Base-by-base conservation (phyloP, 2,329 filamentous ascomycete species). In the Myriangium duriaei region DNA sequence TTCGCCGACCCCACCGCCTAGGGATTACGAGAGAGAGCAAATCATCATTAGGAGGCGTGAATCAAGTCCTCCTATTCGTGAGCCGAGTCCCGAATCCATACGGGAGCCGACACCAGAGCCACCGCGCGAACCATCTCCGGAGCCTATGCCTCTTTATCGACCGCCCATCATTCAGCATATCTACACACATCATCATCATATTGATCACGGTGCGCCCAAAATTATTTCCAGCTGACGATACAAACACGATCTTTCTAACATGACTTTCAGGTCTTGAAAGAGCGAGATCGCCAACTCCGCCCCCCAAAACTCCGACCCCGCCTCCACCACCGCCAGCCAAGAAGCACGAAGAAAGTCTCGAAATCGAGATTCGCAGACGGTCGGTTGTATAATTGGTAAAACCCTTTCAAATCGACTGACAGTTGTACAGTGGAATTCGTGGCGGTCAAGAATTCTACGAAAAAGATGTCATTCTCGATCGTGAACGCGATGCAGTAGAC, bases 91-190 rank as follows among this genome's bases (percentile, higher is more conserved):
- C 2, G 41, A 43, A 19, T 34, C 41, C 11, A 11, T 15, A 14
- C 26, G 47, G 24, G 50, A 52, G 40, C 39, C 34, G 9, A 32
- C 34, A 7, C 51, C 51, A 30, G 39, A 41, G 12, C 41, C 41
- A 5, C 68, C 68, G 9, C 65, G 64, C 11, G 56, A 68, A 13
- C 66, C 69, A 3, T 69, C 72, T 13, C 72, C 74, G 34, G 57
- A 61, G 33, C 60, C 63, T 6, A 54, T 57, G 17, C 63, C 64
- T 30, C 61, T 62, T 32, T 71, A 31, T 76, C 74, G 79, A 13
- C 85, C 85, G 21, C 81, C 79, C 1, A 84, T 93, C 49, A 82
- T 88, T 59, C 76, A 88, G 52, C 83, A 94, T 54, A 77, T 93
- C 42, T 87, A 92, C 47, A 92, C 84, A 0, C 83, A 91, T 60